Percentiles rank a stretch among this genome's conserved stretches.
Conservation (phyloP, 176 grass and related monocot species). For the Dactylis glomerata region DNA sequence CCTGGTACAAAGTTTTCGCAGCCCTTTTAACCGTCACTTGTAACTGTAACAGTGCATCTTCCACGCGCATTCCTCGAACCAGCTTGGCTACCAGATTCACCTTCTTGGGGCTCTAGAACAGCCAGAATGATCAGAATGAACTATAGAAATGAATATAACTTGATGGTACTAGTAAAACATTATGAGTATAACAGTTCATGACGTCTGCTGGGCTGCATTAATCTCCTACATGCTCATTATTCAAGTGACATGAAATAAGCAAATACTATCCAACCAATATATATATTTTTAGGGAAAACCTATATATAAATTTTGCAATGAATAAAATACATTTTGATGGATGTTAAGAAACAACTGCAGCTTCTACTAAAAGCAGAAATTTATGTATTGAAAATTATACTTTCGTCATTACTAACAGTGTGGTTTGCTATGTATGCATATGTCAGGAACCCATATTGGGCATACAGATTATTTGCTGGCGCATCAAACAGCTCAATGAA, state of each 20-base stretch:
- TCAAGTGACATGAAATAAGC: not conserved
- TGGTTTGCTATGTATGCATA: not conserved
- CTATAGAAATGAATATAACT: not conserved
- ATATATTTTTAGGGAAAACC: not conserved
- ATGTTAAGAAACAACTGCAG: not conserved
- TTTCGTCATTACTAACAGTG: not conserved
- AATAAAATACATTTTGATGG: not conserved
- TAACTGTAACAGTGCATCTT: conserved; percentile 85
- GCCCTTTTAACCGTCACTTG: conserved; percentile 94
- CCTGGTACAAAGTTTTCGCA: conserved; percentile 88
- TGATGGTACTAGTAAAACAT: not conserved
- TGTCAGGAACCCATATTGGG: not conserved
- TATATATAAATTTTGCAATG: not conserved
- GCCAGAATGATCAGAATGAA: not conserved
- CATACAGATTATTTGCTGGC: not conserved
- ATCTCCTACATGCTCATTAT: not conserved
- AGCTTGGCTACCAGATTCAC: conserved; percentile 83
- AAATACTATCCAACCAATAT: not conserved
- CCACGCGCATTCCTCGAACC: conserved; percentile 85
- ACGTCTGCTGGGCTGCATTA: not conserved
- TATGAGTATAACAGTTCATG: not conserved
- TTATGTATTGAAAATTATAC: not conserved
- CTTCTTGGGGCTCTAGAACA: conserved; percentile 94
- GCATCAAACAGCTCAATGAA: not conserved
- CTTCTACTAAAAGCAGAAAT: not conserved